A percentile compares a stretch with the other conserved stretches of the same genome.
Evolutionary conservation across 495 filamentous ascomycete species (phyloP).

Genomic region (Annulohypoxylon nitens): DNA sequence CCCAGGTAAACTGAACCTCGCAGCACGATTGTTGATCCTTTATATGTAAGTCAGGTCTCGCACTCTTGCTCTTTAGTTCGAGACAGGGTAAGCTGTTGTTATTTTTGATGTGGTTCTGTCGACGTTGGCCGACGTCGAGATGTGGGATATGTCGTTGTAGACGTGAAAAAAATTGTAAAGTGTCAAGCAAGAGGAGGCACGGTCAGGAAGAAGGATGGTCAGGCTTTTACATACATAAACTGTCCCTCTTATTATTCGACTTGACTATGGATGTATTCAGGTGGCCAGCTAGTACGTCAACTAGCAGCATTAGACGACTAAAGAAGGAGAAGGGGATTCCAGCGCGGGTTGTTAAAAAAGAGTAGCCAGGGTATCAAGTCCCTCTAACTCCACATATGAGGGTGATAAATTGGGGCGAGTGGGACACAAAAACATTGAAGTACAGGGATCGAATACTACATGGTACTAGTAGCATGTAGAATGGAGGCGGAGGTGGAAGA

Average conservation of each 20-base stretch:
- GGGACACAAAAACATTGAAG: conserved; percentile 40
- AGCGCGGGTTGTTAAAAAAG: conserved; percentile 35
- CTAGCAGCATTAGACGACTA: conserved; percentile 42
- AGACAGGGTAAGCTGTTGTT: conserved; percentile 11
- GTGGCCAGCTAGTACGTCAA: conserved; percentile 50
- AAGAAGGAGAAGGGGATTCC: conserved; percentile 43
- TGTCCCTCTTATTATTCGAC: conserved; percentile 24
- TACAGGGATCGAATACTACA: conserved; percentile 43
- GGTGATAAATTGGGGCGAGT: conserved; percentile 49
- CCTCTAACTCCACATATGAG: conserved; percentile 37
- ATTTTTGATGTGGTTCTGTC: conserved; percentile 19
- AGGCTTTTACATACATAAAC: conserved; percentile 45
- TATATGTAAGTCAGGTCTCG: conserved; percentile 16
- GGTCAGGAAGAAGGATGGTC: conserved; percentile 31
- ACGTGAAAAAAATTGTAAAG: conserved; percentile 22
- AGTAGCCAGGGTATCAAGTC: conserved; percentile 42
- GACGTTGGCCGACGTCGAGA: conserved; percentile 29
- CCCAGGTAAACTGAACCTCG: conserved; percentile 27
- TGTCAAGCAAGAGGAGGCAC: conserved; percentile 27
- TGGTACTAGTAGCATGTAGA: conserved; percentile 5
- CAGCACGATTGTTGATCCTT: conserved; percentile 36
- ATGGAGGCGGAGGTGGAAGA: conserved; percentile 37
- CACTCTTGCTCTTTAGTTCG: conserved; percentile 14
- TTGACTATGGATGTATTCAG: conserved; percentile 35
- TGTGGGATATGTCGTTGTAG: conserved; percentile 38